Percentiles rank a stretch among this genome's conserved stretches.
Conservation (phyloP, 2,329 filamentous ascomycete genomes). For the Aciculosporium take region DNA sequence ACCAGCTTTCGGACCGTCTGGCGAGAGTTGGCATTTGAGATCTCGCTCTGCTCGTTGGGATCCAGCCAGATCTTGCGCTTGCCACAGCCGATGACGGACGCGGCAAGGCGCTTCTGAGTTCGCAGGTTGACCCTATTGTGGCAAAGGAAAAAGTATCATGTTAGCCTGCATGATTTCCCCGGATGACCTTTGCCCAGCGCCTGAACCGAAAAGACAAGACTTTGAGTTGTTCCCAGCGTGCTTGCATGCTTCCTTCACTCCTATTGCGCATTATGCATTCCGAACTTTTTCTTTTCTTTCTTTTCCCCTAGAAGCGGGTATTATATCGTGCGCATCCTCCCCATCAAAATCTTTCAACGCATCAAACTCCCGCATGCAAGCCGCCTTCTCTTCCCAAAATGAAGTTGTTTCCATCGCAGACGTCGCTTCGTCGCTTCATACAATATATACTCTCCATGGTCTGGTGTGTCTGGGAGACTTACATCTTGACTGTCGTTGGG, state of each 20-base stretch:
- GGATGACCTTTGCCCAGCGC: no score
- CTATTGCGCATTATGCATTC: not conserved
- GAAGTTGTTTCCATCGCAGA: slow-evolving; percentile 2
- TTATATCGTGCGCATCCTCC: not conserved
- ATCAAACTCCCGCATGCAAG: slow-evolving; percentile 3
- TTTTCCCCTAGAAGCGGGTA: not conserved
- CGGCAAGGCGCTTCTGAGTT: slow-evolving; percentile 99
- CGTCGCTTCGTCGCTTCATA: slow-evolving; percentile 1
- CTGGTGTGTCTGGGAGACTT: slow-evolving; percentile 15
- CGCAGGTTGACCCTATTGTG: slow-evolving; percentile 86
- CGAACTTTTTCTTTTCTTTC: not conserved
- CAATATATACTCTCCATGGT: not conserved
- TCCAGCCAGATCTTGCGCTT: slow-evolving; percentile 99
- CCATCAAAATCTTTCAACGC: not conserved
- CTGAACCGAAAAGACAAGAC: not conserved
- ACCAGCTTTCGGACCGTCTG: slow-evolving; percentile 99
- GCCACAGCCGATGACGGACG: slow-evolving; percentile 95
- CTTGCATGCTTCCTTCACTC: not conserved
- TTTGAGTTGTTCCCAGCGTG: not conserved
- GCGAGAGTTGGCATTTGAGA: slow-evolving; percentile 99
- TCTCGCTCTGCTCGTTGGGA: slow-evolving; percentile 97
- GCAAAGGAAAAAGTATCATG: slow-evolving; percentile 5
- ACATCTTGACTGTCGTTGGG: slow-evolving; percentile 31
- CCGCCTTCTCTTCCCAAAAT: slow-evolving; percentile 1
- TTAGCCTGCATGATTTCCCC: slow-evolving; percentile 15